A percentile compares a stretch with the other conserved stretches of the same genome.
These are phyloP conservation scores for Nicotiana otophora DNA, from an alignment of 257 asterid genomes.

Conservation along the genomic window DNA sequence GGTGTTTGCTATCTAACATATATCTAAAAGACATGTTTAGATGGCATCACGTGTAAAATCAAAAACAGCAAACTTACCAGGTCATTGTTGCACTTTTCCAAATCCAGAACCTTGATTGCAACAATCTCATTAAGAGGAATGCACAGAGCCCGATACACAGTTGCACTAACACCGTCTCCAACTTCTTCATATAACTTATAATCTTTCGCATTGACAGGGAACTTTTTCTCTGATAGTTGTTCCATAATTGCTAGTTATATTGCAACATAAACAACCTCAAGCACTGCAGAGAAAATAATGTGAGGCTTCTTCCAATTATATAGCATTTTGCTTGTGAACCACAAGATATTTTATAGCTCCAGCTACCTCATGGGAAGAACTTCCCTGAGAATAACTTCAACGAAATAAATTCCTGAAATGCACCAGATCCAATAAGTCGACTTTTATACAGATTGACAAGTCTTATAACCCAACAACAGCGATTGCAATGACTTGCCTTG, in stretches of 20 bases:
- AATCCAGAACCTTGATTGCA: conserved; percentile 98
- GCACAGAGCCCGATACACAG: conserved; percentile 85
- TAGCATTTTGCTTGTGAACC: conserved; percentile 28
- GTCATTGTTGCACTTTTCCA: conserved; percentile 94
- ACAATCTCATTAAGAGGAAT: conserved; percentile 69
- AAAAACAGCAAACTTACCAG: conserved; percentile 48
- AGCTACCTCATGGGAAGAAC: conserved; percentile 16
- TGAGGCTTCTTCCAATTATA: conserved; percentile 24
- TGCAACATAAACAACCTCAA: conserved; percentile 15
- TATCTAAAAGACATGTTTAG: neutral
- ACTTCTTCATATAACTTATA: conserved; percentile 78
- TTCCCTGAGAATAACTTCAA: conserved; percentile 10
- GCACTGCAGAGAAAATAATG: conserved; percentile 16
- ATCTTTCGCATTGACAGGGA: conserved; percentile 67
- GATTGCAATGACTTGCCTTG: neutral
- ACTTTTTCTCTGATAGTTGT: conserved; percentile 46
- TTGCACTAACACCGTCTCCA: conserved; percentile 99
- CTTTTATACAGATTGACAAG: conserved; percentile 4
- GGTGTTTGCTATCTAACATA: neutral
- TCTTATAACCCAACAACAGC: neutral
- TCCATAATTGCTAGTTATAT: conserved; percentile 46
- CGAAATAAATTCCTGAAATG: neutral
- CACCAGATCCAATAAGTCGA: neutral
- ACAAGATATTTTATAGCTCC: conserved; percentile 16
- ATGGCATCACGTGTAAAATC: neutral